Conservation (phyloP, 169 alveolate species). For the Plasmodium blacklocki region DNA sequence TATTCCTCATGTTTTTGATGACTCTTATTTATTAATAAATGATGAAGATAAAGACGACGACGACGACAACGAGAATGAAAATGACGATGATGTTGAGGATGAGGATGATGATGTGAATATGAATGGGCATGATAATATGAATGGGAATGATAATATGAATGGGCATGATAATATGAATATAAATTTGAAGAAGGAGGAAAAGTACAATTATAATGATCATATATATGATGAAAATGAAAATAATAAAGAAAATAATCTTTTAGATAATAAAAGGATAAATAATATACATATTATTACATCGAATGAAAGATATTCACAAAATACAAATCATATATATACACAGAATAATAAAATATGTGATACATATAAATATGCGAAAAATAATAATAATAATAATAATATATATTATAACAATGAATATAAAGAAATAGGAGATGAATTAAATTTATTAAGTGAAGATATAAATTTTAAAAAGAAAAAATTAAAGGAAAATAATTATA, state of each 20-base stretch:
- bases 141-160: not conserved
- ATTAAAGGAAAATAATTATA: conserved; percentile 69
- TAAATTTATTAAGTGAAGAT: conserved; percentile 49
- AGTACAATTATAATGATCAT: no score
- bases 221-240: not conserved
- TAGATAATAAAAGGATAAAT: not conserved
- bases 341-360: not conserved
- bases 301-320: not conserved
- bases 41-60: conserved; percentile 53
- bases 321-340: not conserved
- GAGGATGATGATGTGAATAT: not conserved
- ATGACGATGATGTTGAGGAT: not conserved
- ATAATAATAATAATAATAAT: not conserved
- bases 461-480: conserved; percentile 76
- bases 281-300: not conserved
- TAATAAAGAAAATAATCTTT: not conserved
- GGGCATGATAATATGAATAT: not conserved
- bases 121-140: not conserved
- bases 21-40: conserved; percentile 24
- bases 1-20: conserved; percentile 80
- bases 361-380: not conserved
- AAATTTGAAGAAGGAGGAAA: not conserved
- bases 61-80: conserved; percentile 6
- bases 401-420: conserved; percentile 23
- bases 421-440: not conserved